Evolutionary conservation across 176 grass and related monocot genomes (phyloP).

Genomic region (Ampelocalamus luodianensis): DNA sequence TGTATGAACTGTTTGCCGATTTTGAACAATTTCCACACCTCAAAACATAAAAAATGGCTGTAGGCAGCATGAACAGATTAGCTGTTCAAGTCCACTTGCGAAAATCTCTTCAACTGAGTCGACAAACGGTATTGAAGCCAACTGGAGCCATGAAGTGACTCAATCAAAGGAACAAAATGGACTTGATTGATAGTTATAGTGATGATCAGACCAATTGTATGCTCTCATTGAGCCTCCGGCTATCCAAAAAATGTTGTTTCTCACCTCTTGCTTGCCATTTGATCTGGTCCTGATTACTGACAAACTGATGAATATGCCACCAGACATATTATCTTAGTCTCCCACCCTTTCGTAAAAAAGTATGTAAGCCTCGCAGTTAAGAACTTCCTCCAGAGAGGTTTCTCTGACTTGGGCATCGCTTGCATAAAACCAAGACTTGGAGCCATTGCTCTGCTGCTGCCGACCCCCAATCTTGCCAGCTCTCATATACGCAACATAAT

Average conservation of each 20-base stretch:
- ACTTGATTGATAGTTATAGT: constrained; percentile 11
- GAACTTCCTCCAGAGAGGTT: constrained; percentile 64
- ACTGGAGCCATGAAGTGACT: neutral
- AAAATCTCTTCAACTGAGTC: constrained; percentile 41
- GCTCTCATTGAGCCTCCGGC: neutral
- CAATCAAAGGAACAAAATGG: constrained; percentile 36
- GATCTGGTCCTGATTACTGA: constrained; percentile 27
- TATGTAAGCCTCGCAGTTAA: constrained; percentile 67
- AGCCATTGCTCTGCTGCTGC: constrained; percentile 28
- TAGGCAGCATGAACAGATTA: constrained; percentile 42
- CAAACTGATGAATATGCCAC: neutral
- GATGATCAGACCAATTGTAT: too few relatives aligned
- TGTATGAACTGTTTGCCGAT: constrained; percentile 3
- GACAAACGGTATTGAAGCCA: neutral
- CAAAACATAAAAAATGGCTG: constrained; percentile 4
- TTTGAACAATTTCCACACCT: constrained; percentile 27
- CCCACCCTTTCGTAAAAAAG: constrained; percentile 69
- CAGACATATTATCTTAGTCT: constrained; percentile 5
- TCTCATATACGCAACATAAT: constrained; percentile 83
- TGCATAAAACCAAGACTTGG: constrained; percentile 68
- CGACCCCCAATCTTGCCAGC: constrained; percentile 51
- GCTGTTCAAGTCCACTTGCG: constrained; percentile 21
- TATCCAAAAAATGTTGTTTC: constrained; percentile 6
- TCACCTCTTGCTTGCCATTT: constrained; percentile 19
- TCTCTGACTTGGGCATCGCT: constrained; percentile 64